These are phyloP conservation scores for Fusarium longipes DNA, from an alignment of 2,329 filamentous ascomycete genomes.

Conservation along the genomic window DNA sequence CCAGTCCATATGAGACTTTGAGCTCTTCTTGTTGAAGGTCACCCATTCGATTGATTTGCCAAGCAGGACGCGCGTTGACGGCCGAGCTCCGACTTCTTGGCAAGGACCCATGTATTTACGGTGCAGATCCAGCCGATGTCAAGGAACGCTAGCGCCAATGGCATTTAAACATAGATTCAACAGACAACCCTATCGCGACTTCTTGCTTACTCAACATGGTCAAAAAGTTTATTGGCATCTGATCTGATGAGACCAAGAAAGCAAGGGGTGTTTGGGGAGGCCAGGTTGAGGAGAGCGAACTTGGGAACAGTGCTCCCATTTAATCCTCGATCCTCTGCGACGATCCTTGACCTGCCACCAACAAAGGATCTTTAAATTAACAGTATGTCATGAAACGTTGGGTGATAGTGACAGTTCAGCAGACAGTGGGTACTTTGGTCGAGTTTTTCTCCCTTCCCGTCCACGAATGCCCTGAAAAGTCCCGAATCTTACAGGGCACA, in stretches of 20 bases:
- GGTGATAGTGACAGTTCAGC: constrained; percentile 33
- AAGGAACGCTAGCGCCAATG: constrained; percentile 43
- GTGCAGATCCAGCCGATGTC: constrained; percentile 47
- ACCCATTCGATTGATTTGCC: constrained; percentile 43
- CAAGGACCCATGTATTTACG: constrained; percentile 45
- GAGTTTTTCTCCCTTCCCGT: constrained; percentile 36
- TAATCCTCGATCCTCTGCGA: not conserved
- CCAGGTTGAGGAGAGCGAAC: constrained; percentile 1
- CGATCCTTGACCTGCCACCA: not conserved
- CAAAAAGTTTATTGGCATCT: constrained; percentile 19
- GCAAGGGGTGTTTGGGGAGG: not conserved
- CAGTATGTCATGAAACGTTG: constrained; percentile 28
- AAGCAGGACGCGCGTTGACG: constrained; percentile 49
- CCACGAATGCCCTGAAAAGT: constrained; percentile 27
- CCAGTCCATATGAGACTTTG: constrained; percentile 41
- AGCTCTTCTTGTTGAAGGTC: constrained; percentile 46
- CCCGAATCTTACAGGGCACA: constrained; percentile 37
- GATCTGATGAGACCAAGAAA: constrained; percentile 1
- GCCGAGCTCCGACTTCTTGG: constrained; percentile 47
- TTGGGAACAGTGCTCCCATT: not conserved
- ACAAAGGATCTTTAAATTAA: not conserved
- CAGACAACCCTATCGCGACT: constrained; percentile 44
- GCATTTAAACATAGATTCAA: constrained; percentile 45
- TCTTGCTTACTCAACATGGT: constrained; percentile 26
- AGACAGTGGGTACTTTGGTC: constrained; percentile 36